phyloP scores from a whole-genome alignment of 148 eudicot species.

The Fallopia convolvulus region DNA sequence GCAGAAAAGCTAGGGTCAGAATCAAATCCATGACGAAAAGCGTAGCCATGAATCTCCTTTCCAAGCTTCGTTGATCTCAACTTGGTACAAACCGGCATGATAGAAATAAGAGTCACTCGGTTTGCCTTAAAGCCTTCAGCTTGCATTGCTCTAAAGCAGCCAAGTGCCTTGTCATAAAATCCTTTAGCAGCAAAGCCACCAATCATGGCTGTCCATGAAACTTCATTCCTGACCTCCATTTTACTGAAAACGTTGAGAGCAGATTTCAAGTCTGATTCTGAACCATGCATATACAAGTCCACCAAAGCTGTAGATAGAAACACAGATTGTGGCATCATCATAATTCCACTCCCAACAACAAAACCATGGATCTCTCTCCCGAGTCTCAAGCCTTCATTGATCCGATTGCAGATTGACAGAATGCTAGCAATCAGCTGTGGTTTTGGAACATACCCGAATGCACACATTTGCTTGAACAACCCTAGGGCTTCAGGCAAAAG shows the following conservation, averaged over 20 bases:
- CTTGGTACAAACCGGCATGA: conserved; percentile 38
- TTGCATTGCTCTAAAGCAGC: conserved; percentile 37
- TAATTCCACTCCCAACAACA: conserved; percentile 23
- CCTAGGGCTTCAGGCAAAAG: conserved; percentile 18
- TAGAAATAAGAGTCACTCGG: conserved; percentile 31
- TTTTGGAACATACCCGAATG: conserved; percentile 28
- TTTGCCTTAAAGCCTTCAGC: conserved; percentile 28
- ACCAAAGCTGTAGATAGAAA: conserved; percentile 36
- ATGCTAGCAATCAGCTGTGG: conserved; percentile 40
- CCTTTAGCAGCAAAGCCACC: conserved; percentile 26
- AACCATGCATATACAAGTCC: conserved; percentile 29
- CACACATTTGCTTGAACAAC: conserved; percentile 35
- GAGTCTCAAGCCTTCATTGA: conserved; percentile 10
- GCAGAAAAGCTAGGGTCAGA: conserved; percentile 29
- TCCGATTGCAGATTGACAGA: conserved; percentile 21
- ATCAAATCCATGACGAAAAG: conserved; percentile 35
- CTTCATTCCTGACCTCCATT: conserved; percentile 40
- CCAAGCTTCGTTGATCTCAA: conserved; percentile 21
- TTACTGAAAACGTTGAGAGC: conserved; percentile 32
- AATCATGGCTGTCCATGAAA: conserved; percentile 55
- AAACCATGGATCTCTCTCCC: conserved; percentile 43
- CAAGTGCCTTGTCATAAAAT: conserved; percentile 26
- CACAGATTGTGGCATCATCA: conserved; percentile 21
- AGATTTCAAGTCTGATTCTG: conserved; percentile 16
- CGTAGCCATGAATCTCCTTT: conserved; percentile 45